Percentiles rank a stretch among this genome's conserved stretches.
These are phyloP conservation scores for Tolypocladium amazonense DNA, from an alignment of 2,329 filamentous ascomycete genomes.

Conservation along the genomic window DNA sequence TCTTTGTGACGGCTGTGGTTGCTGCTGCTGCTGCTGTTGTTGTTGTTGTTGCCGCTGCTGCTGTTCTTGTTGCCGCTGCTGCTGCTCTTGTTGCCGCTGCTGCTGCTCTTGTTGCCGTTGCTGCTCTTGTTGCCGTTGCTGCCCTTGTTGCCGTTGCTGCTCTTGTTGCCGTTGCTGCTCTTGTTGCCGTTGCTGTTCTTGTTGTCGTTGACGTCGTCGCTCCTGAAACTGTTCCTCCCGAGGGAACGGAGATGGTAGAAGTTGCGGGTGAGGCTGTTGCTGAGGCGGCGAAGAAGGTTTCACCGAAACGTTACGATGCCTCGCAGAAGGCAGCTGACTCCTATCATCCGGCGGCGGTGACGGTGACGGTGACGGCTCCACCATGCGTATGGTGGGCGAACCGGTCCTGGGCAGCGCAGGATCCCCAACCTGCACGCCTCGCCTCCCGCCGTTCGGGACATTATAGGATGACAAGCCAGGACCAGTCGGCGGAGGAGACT, in stretches of 20 bases:
- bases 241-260: not conserved
- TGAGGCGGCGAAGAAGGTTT: not conserved
- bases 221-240: not conserved
- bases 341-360: slow-evolving; percentile 16
- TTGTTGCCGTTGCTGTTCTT: not conserved
- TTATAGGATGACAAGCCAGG: slow-evolving; percentile 2
- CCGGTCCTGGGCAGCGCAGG: slow-evolving; percentile 12
- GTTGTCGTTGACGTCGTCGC: not conserved
- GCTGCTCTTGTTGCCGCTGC: not conserved
- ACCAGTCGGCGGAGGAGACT: slow-evolving; percentile 4
- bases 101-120: not conserved
- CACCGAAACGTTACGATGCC: not conserved
- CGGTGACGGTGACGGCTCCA: slow-evolving; percentile 22
- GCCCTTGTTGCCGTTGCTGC: not conserved
- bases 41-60: not conserved
- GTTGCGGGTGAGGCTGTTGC: not conserved
- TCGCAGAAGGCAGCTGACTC: slow-evolving; percentile 4
- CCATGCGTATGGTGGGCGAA: slow-evolving; percentile 26
- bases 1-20: not conserved
- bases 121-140: not conserved
- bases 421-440: slow-evolving; percentile 5
- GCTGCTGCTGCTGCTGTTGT: not conserved
- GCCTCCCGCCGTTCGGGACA: not conserved
- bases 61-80: not conserved
- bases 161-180: not conserved